Percentiles rank a stretch among this genome's conserved stretches.
Conservation (phyloP, 495 filamentous ascomycete species). For the Lepraria neglecta region DNA sequence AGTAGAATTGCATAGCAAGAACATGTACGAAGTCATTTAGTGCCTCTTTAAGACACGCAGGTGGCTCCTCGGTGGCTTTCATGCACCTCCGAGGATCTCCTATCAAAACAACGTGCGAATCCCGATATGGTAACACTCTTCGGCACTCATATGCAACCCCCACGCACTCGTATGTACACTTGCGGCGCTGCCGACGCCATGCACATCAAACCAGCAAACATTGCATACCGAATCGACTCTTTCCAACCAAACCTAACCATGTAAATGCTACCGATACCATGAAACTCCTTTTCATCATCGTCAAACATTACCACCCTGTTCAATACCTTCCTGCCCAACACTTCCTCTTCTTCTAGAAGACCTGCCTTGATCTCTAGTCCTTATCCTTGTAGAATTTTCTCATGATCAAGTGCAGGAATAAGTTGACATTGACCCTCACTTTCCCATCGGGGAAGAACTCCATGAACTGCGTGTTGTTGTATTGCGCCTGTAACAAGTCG, state of each 20-base stretch:
- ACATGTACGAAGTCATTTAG: background rate
- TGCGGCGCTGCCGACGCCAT: background rate
- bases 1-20: background rate
- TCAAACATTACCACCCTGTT: background rate
- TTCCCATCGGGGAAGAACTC: constrained; percentile 85
- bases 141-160: background rate
- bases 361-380: constrained; percentile 10
- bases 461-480: constrained; percentile 92
- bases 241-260: background rate
- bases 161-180: constrained; percentile 6
- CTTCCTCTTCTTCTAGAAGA: background rate
- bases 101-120: constrained; percentile 4
- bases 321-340: background rate
- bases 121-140: constrained; percentile 6
- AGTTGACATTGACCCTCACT: constrained; percentile 86
- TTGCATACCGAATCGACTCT: background rate
- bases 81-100: background rate
- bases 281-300: constrained; percentile 1
- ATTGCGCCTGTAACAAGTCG: constrained; percentile 91
- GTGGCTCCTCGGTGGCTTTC: too few species aligned
- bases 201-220: background rate
- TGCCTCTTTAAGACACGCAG: constrained; percentile 1
- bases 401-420: constrained; percentile 91
- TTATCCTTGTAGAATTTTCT: constrained; percentile 88
- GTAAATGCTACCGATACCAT: background rate